Percentiles rank a stretch among this genome's conserved stretches.
Evolutionary conservation across 495 filamentous ascomycete genomes (phyloP).

Genomic region (Hyphodiscus hymeniophilus): DNA sequence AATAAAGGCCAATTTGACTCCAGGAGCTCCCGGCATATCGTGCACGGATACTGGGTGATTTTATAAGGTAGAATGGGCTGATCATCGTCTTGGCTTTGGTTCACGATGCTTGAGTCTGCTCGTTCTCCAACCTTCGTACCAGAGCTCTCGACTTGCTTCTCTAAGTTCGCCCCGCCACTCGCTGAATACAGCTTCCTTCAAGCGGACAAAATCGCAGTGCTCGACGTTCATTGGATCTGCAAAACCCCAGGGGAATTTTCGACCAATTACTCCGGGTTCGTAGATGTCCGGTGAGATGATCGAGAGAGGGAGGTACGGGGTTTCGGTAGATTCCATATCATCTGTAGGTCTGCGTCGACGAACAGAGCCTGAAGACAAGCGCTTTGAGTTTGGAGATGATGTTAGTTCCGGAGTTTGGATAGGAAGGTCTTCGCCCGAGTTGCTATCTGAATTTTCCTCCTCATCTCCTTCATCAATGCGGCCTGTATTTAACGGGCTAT

Average conservation of each 20-base stretch:
- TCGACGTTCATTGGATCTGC: slow-evolving; percentile 83
- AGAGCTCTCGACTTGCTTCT: slow-evolving; percentile 83
- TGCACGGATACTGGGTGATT: background rate
- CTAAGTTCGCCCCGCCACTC: slow-evolving; percentile 91
- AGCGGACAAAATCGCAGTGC: slow-evolving; percentile 89
- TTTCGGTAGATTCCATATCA: slow-evolving; percentile 28
- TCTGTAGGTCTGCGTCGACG: slow-evolving; percentile 24
- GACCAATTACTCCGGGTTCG: slow-evolving; percentile 67
- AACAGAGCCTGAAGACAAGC: slow-evolving; percentile 42
- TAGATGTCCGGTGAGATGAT: slow-evolving; percentile 89
- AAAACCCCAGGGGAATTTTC: slow-evolving; percentile 93
- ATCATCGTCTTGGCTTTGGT: slow-evolving; percentile 16
- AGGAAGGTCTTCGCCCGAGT: slow-evolving; percentile 27
- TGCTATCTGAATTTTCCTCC: slow-evolving; percentile 11
- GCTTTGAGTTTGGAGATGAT: slow-evolving; percentile 23
- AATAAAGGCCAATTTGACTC: slow-evolving; percentile 15
- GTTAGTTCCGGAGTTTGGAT: slow-evolving; percentile 20
- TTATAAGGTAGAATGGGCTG: background rate
- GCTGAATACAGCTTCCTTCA: slow-evolving; percentile 85
- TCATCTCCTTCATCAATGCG: slow-evolving; percentile 57
- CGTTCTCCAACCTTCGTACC: slow-evolving; percentile 96
- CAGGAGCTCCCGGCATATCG: slow-evolving; percentile 7
- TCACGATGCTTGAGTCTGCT: slow-evolving; percentile 38
- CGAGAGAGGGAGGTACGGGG: slow-evolving; percentile 73
- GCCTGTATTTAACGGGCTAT: slow-evolving; percentile 39